Percentiles rank a stretch among this genome's conserved stretches.
Evolutionary conservation across 768 basidiomycete species (phyloP).

Genomic region (Saitozyma sp.): DNA sequence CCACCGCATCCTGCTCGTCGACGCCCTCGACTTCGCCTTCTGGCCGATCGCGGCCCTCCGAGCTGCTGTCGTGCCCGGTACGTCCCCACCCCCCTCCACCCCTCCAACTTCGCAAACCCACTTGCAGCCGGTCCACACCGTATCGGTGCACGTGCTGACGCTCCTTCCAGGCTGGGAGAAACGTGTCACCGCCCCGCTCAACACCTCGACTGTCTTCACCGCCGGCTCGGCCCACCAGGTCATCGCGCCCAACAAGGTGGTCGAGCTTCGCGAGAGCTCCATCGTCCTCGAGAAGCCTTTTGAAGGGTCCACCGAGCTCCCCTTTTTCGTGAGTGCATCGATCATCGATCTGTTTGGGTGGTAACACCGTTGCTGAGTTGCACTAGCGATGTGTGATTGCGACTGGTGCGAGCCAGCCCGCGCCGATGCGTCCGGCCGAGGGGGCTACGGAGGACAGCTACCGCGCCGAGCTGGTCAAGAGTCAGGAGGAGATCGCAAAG

Average conservation of each 20-base stretch:
- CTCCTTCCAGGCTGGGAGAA: slow-evolving; percentile 43
- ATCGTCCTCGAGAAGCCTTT: slow-evolving; percentile 48
- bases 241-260: slow-evolving; percentile 43
- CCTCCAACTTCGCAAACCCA: background rate
- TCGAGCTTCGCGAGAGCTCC: slow-evolving; percentile 31
- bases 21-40: slow-evolving; percentile 32
- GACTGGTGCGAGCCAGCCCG: slow-evolving; percentile 44
- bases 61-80: slow-evolving; percentile 46
- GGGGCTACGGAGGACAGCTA: slow-evolving; percentile 17
- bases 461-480: slow-evolving; percentile 32
- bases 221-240: slow-evolving; percentile 33
- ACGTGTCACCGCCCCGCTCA: slow-evolving; percentile 30
- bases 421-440: slow-evolving; percentile 40
- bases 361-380: background rate
- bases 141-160: background rate
- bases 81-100: background rate
- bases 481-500: slow-evolving; percentile 58
- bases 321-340: slow-evolving; percentile 43
- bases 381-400: slow-evolving; percentile 44
- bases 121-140: background rate
- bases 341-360: background rate
- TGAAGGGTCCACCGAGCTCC: slow-evolving; percentile 39
- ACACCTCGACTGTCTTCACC: slow-evolving; percentile 36
- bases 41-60: slow-evolving; percentile 42
- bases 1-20: slow-evolving; percentile 46